A percentile compares a stretch with the other conserved stretches of the same genome.
Evolutionary conservation across 2,329 filamentous ascomycete species (phyloP).

Genomic region (Aspergillus puulaauensis): DNA sequence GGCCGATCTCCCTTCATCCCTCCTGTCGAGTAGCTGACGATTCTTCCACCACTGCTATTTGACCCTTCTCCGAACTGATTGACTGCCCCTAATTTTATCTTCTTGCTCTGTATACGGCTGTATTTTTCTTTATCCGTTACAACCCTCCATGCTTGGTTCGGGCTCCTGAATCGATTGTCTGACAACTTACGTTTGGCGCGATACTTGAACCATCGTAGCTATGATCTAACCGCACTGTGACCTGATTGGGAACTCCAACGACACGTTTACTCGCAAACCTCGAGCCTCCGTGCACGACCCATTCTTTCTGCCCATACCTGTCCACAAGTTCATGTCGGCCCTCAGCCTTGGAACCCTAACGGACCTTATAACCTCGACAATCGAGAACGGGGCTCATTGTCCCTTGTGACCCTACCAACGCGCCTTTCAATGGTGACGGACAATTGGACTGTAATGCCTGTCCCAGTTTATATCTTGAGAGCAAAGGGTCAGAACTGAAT

Average conservation of each 20-base stretch:
- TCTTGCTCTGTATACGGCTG: not conserved
- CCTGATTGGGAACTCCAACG: not conserved
- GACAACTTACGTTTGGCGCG: slow-evolving; percentile 4
- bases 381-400: not conserved
- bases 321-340: not conserved
- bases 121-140: not conserved
- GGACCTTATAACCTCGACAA: not conserved
- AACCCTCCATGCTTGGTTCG: slow-evolving; percentile 1
- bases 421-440: slow-evolving; percentile 16
- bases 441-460: slow-evolving; percentile 16
- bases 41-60: slow-evolving; percentile 13
- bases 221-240: slow-evolving; percentile 4
- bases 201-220: slow-evolving; percentile 8
- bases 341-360: not conserved
- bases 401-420: slow-evolving; percentile 1
- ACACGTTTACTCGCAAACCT: slow-evolving; percentile 13
- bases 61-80: not conserved
- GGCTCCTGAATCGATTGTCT: slow-evolving; percentile 3
- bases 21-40: slow-evolving; percentile 14
- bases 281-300: slow-evolving; percentile 11
- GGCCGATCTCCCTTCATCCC: slow-evolving; percentile 19
- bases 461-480: slow-evolving; percentile 5
- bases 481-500: slow-evolving; percentile 5
- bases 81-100: not conserved
- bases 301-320: slow-evolving; percentile 8